These are phyloP conservation scores for Yarrowia sp. DNA, from an alignment of 805 yeast species.

Conservation along the genomic window DNA sequence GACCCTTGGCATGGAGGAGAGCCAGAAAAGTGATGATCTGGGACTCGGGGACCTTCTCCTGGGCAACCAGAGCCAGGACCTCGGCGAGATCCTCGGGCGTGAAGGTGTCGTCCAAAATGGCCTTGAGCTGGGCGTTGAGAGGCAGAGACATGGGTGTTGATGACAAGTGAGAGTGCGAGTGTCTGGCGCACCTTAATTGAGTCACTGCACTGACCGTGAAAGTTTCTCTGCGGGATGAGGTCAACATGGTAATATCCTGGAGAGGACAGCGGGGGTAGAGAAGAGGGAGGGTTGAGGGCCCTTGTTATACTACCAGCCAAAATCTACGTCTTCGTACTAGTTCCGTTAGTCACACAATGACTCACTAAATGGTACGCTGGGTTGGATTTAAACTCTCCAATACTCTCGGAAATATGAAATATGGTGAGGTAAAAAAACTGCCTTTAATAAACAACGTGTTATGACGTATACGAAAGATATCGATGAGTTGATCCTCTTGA, in stretches of 20 bases:
- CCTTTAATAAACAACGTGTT: background rate
- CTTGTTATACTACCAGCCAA: background rate
- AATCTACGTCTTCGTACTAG: background rate
- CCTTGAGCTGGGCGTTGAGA: slow-evolving; percentile 61
- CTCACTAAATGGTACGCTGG: background rate
- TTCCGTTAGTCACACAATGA: slow-evolving; percentile 11
- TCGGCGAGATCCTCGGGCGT: slow-evolving; percentile 61
- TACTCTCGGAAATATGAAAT: background rate
- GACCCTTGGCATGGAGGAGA: slow-evolving; percentile 64
- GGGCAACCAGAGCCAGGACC: slow-evolving; percentile 61
- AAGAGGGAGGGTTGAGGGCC: background rate
- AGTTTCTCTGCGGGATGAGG: slow-evolving; percentile 14
- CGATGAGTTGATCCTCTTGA: background rate
- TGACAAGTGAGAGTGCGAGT: slow-evolving; percentile 4
- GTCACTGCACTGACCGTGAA: slow-evolving; percentile 14
- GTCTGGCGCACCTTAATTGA: slow-evolving; percentile 12
- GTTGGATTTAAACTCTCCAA: background rate
- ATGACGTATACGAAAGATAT: background rate
- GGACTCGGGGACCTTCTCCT: slow-evolving; percentile 59
- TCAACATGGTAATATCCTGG: background rate
- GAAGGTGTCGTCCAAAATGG: slow-evolving; percentile 54
- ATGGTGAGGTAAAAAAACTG: slow-evolving; percentile 13
- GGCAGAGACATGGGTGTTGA: slow-evolving; percentile 25
- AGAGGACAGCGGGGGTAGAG: background rate
- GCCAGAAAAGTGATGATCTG: slow-evolving; percentile 80